phyloP scores from a whole-genome alignment of 352 stramenopile species.

The Phytophthora cactorum region DNA sequence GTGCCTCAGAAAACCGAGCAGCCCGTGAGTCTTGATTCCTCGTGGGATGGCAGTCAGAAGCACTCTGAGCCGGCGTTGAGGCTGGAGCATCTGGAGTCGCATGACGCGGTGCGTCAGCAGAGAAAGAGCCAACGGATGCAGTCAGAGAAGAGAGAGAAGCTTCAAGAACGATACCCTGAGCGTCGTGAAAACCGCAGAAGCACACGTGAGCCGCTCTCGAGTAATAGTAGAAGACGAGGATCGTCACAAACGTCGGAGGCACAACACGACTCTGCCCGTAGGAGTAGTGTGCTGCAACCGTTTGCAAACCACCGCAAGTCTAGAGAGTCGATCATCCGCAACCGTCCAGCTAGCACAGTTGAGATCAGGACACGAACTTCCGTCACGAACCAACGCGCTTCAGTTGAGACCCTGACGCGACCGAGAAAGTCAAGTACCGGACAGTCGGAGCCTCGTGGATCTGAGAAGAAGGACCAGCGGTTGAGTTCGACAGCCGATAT shows the following conservation, averaged over 20 bases:
- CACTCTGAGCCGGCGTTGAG: constrained; percentile 11
- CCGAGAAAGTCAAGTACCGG: constrained; percentile 12
- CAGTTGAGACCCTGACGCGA: constrained; percentile 17
- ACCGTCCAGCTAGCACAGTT: constrained; percentile 11
- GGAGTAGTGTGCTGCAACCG: constrained; percentile 17
- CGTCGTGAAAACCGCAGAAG: constrained; percentile 10
- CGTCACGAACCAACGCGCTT: constrained; percentile 10
- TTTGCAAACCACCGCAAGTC: constrained; percentile 29
- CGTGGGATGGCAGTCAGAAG: constrained; percentile 16
- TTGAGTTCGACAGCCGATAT: constrained; percentile 38
- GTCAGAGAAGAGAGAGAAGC: constrained; percentile 21
- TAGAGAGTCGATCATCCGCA: constrained; percentile 16
- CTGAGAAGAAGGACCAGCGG: constrained; percentile 27
- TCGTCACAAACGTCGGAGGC: constrained; percentile 12
- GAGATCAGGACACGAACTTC: constrained; percentile 10
- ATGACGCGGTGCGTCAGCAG: constrained; percentile 10
- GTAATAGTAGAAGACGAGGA: constrained; percentile 16
- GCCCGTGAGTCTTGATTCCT: constrained; percentile 18
- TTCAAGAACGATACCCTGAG: constrained; percentile 6
- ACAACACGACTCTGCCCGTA: constrained; percentile 2
- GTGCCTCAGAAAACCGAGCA: constrained; percentile 6
- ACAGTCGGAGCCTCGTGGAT: constrained; percentile 11
- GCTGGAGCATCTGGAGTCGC: constrained; percentile 25
- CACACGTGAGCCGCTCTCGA: constrained; percentile 4
- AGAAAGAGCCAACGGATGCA: constrained; percentile 5